Conservation (phyloP, 2,329 filamentous ascomycete species). For the Arachnomyces sp. region DNA sequence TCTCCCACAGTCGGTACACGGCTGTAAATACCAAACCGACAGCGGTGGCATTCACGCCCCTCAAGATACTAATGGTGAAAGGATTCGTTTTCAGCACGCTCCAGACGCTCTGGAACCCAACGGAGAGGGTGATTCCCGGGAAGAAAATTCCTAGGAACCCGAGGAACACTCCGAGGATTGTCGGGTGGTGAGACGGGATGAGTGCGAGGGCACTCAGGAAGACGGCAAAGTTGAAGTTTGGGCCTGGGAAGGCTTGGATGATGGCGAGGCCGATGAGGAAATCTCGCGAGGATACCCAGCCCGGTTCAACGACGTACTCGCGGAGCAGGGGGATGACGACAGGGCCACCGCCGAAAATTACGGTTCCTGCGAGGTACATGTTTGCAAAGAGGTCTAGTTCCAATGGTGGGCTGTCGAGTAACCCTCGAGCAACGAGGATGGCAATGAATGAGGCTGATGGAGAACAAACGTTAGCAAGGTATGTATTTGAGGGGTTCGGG, state of each 20-base stretch:
- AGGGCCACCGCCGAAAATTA: slow-evolving; percentile 57
- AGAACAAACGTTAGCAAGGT: slow-evolving; percentile 7
- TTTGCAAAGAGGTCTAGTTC: slow-evolving; percentile 59
- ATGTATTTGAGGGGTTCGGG: not conserved
- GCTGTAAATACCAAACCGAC: slow-evolving; percentile 57
- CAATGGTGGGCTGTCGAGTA: slow-evolving; percentile 34
- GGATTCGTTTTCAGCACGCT: slow-evolving; percentile 37
- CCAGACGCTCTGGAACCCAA: slow-evolving; percentile 46
- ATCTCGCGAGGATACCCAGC: slow-evolving; percentile 62
- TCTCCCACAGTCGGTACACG: slow-evolving; percentile 55
- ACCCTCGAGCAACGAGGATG: slow-evolving; percentile 44
- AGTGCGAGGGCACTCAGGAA: slow-evolving; percentile 48
- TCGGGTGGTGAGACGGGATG: slow-evolving; percentile 19
- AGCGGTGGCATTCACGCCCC: slow-evolving; percentile 53
- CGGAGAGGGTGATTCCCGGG: slow-evolving; percentile 27
- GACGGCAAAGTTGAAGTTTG: slow-evolving; percentile 45
- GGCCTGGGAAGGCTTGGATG: slow-evolving; percentile 61
- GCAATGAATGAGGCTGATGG: slow-evolving; percentile 44
- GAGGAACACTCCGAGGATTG: slow-evolving; percentile 42
- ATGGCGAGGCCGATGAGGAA: slow-evolving; percentile 66
- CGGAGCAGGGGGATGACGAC: slow-evolving; percentile 57
- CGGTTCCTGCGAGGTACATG: slow-evolving; percentile 64
- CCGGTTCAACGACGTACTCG: slow-evolving; percentile 54
- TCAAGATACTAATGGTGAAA: slow-evolving; percentile 42
- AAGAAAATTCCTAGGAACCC: slow-evolving; percentile 40